These are phyloP conservation scores for Russula sp. DNA, from an alignment of 768 basidiomycete genomes.

Conservation along the genomic window DNA sequence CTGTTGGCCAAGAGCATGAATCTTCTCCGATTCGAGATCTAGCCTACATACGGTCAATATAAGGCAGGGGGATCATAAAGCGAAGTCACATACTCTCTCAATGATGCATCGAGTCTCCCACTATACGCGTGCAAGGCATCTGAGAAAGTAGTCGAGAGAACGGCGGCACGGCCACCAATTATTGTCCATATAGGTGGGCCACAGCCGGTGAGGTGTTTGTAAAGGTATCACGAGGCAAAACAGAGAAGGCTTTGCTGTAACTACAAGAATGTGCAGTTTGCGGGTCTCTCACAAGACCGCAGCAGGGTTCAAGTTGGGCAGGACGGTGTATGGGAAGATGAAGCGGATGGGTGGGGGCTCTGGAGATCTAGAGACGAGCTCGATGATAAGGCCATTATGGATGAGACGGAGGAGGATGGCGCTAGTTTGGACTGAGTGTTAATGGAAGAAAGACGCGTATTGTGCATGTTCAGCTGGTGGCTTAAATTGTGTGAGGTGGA, in stretches of 20 bases:
- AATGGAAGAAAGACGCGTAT: slow-evolving; percentile 50
- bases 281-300: slow-evolving; percentile 44
- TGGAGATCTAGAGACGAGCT: slow-evolving; percentile 64
- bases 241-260: slow-evolving; percentile 63
- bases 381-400: slow-evolving; percentile 62
- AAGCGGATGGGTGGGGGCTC: slow-evolving; percentile 65
- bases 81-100: neutral
- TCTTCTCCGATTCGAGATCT: too few species aligned
- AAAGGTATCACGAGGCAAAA: slow-evolving; percentile 67
- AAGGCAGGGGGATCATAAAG: neutral
- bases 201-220: slow-evolving; percentile 28
- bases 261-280: slow-evolving; percentile 62
- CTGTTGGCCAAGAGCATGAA: too few species aligned
- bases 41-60: slow-evolving; percentile 37
- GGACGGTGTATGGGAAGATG: slow-evolving; percentile 64
- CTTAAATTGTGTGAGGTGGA: slow-evolving; percentile 36
- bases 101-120: too few species aligned
- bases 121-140: slow-evolving; percentile 68
- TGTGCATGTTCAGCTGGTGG: slow-evolving; percentile 69
- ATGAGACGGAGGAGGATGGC: slow-evolving; percentile 69
- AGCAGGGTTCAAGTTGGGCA: slow-evolving; percentile 61
- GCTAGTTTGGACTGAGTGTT: slow-evolving; percentile 52
- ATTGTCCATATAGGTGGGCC: slow-evolving; percentile 30
- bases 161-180: slow-evolving; percentile 81
- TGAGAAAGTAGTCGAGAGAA: slow-evolving; percentile 75